These are phyloP conservation scores for Mycosarcoma mackinlayi DNA, from an alignment of 1,284 basidiomycete species.

Conservation along the genomic window DNA sequence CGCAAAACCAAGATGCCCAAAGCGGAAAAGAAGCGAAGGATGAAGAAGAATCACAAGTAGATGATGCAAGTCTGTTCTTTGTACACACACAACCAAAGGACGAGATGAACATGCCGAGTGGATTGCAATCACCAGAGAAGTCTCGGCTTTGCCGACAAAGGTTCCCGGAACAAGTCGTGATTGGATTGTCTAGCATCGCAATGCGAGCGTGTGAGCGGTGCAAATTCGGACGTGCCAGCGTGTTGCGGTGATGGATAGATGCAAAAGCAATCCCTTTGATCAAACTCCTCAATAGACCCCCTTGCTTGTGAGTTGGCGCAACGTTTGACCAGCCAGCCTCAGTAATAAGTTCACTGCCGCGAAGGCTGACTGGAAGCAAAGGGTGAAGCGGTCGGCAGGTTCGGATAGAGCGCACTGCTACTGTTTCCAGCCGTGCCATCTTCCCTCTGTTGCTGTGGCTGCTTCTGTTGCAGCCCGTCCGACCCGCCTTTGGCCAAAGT, in stretches of 20 bases:
- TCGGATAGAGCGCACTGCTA: neutral
- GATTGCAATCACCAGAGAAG: too few relatives aligned
- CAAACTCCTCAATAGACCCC: too few relatives aligned
- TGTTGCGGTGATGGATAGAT: too few relatives aligned
- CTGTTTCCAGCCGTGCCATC: neutral
- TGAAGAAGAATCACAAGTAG: constrained; percentile 61
- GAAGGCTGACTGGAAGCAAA: neutral
- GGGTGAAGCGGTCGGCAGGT: neutral
- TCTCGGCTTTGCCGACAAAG: too few relatives aligned
- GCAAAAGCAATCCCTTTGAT: too few relatives aligned
- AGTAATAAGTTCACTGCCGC: neutral
- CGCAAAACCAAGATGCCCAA: constrained; percentile 67
- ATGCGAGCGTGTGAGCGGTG: too few relatives aligned
- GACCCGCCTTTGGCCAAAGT: neutral
- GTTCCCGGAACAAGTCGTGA: too few relatives aligned
- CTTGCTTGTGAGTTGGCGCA: too few relatives aligned
- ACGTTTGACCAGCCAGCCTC: too few relatives aligned
- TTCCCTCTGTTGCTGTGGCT: neutral
- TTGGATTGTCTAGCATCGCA: neutral
- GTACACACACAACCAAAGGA: too few relatives aligned
- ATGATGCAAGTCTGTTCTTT: neutral
- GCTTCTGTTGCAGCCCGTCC: neutral
- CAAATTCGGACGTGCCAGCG: too few relatives aligned
- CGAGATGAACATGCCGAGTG: too few relatives aligned
- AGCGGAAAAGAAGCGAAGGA: constrained; percentile 60